Base-by-base conservation (phyloP, 106 monocot species). In the Narthecium ossifragum region DNA sequence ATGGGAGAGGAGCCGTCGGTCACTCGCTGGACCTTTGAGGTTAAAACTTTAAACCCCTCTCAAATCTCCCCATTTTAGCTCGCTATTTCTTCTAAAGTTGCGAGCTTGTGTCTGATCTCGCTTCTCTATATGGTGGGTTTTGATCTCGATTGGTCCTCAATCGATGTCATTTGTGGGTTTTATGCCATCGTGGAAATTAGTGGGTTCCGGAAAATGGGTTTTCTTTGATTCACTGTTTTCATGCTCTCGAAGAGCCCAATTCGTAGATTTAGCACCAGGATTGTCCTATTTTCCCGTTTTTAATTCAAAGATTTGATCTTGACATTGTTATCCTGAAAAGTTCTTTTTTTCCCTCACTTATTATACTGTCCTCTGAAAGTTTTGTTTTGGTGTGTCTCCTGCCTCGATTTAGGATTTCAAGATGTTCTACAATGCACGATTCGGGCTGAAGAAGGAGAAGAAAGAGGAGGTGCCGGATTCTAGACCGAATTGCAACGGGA, bases 351-450 rank as follows among this genome's bases (percentile, higher is more conserved):
- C 51, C n/a, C n/a, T n/a, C n/a, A n/a, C 15, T 39, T 36, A 52
- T 51, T 1, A n/a, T 58, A 34, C 14, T 39, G 49, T n/a, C 17
- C 3, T 10, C 0, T 17, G 43, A 43, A 17, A 10, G 18, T 43
- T 43, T 43, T 4, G 8, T 21, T 8, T 49, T n/a, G 22, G 18
- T 49, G 18, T 3, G 18, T 24, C n/a, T n/a, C n/a, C n/a, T n/a
- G n/a, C n/a, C n/a, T n/a, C n/a, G n/a, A 0, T 67, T 45, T 46
- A 78, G 85, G 85, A 81, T 53, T 80, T 80, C 70, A 79, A 77
- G 67, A 67, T 77, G 49, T 74, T 79, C 29, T 85, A 76, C 40
- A 64, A 75, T 15, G 34, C 32, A 31, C 71, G 55, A 39, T 76
- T 80, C 29, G 80, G 85, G 24, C 67, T 69, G 71, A 72, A 69